These are phyloP conservation scores for Capsella bursapastoris DNA, from an alignment of 345 rosid species.

Conservation along the genomic window DNA sequence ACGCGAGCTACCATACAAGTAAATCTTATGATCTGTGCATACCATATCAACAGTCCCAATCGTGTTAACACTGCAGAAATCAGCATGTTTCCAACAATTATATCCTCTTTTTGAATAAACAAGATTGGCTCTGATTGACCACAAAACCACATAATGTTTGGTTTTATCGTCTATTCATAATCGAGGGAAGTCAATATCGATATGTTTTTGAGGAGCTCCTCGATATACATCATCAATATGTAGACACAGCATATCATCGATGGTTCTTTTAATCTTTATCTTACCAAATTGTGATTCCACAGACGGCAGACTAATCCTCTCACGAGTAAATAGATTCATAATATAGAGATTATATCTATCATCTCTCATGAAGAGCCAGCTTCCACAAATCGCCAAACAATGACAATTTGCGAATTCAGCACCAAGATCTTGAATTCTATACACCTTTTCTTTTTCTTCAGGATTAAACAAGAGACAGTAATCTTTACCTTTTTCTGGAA, in stretches of 20 bases:
- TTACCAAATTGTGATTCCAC: constrained; percentile 1
- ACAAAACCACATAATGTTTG: constrained; percentile 14
- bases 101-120: constrained; percentile 2
- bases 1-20: neutral
- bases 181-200: neutral
- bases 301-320: constrained; percentile 8
- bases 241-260: neutral
- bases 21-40: constrained; percentile 13
- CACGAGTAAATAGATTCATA: neutral
- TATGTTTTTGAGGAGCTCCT: neutral
- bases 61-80: neutral
- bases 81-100: constrained; percentile 10
- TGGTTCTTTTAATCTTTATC: neutral
- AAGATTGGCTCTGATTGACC: neutral
- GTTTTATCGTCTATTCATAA: constrained; percentile 21
- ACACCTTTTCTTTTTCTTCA: constrained; percentile 5
- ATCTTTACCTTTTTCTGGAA: constrained; percentile 19
- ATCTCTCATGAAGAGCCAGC: constrained; percentile 22
- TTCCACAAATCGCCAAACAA: constrained; percentile 15
- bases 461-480: constrained; percentile 16
- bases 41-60: neutral
- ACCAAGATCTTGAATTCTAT: constrained; percentile 17
- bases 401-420: neutral
- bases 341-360: neutral
- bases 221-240: neutral